Conservation (phyloP, 345 rosid species). For the Brassica incana region DNA sequence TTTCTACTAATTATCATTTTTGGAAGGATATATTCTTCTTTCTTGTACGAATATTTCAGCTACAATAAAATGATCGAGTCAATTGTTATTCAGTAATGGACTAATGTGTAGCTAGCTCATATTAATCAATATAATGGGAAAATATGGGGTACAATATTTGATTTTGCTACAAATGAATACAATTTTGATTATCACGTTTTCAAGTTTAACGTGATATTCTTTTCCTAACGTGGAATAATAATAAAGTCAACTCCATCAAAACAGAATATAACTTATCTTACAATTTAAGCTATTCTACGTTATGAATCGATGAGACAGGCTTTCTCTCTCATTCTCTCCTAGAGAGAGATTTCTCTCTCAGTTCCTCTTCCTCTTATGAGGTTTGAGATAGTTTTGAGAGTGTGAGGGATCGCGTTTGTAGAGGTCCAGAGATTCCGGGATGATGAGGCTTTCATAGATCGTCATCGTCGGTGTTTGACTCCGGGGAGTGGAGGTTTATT, state of each 20-base stretch:
- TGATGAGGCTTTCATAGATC: too few relatives aligned
- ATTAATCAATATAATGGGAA: background rate
- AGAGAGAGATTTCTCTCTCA: too few relatives aligned
- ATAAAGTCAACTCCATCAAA: background rate
- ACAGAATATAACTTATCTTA: background rate
- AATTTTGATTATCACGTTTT: background rate
- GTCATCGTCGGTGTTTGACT: too few relatives aligned
- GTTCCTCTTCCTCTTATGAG: too few relatives aligned
- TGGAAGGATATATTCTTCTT: background rate
- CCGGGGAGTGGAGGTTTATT: too few relatives aligned
- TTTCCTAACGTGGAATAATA: background rate
- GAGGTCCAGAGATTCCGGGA: too few relatives aligned
- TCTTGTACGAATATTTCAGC: background rate
- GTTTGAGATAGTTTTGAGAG: too few relatives aligned
- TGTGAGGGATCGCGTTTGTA: too few relatives aligned
- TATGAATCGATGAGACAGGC: background rate
- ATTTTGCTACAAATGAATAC: background rate
- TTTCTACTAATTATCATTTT: background rate
- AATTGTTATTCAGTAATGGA: background rate
- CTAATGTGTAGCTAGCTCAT: background rate
- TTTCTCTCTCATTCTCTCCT: too few relatives aligned
- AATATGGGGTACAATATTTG: background rate
- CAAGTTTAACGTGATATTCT: background rate
- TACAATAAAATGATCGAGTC: background rate
- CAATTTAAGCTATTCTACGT: background rate